Percentiles rank a stretch among this genome's conserved stretches.
Evolutionary conservation across 2,329 filamentous ascomycete genomes (phyloP).

Genomic region (Calonectria hongkongensis): DNA sequence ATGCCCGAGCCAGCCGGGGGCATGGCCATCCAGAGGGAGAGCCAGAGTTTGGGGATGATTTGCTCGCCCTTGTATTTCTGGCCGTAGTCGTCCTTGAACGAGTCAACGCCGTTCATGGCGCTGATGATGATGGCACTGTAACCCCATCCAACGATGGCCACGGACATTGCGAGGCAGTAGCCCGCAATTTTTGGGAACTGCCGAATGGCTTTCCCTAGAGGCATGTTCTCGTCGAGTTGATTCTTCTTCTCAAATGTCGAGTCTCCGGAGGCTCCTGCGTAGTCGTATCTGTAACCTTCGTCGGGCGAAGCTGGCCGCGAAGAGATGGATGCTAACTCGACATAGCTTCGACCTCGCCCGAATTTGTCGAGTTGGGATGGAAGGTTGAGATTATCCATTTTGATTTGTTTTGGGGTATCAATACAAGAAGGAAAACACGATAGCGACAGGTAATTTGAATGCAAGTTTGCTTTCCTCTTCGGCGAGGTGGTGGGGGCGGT

Average conservation of each 20-base stretch:
- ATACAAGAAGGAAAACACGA: no score
- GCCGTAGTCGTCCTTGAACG: slow-evolving; percentile 57
- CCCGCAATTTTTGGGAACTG: slow-evolving; percentile 53
- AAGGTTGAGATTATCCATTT: not conserved
- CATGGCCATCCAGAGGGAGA: slow-evolving; percentile 54
- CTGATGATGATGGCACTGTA: slow-evolving; percentile 56
- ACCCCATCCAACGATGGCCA: slow-evolving; percentile 57
- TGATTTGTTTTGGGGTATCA: no score
- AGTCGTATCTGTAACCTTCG: slow-evolving; percentile 35
- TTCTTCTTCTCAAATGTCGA: slow-evolving; percentile 4
- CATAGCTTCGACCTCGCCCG: not conserved
- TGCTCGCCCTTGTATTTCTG: slow-evolving; percentile 47
- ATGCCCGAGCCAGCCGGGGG: slow-evolving; percentile 51
- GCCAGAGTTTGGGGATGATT: slow-evolving; percentile 54
- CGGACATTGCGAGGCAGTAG: slow-evolving; percentile 53
- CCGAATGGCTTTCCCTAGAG: slow-evolving; percentile 52
- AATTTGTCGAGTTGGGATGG: not conserved
- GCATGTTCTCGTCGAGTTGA: slow-evolving; percentile 45
- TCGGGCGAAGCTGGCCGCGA: slow-evolving; percentile 37
- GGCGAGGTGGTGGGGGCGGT: no score
- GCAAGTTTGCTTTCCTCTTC: no score
- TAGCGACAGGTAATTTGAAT: not conserved
- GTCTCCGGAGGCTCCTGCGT: not conserved
- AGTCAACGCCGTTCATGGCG: slow-evolving; percentile 53
- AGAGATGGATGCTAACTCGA: slow-evolving; percentile 20